Percentiles rank a stretch among this genome's conserved stretches.
phyloP scores from a whole-genome alignment of 164 flowering plant genomes.

The Annona squamosa region DNA sequence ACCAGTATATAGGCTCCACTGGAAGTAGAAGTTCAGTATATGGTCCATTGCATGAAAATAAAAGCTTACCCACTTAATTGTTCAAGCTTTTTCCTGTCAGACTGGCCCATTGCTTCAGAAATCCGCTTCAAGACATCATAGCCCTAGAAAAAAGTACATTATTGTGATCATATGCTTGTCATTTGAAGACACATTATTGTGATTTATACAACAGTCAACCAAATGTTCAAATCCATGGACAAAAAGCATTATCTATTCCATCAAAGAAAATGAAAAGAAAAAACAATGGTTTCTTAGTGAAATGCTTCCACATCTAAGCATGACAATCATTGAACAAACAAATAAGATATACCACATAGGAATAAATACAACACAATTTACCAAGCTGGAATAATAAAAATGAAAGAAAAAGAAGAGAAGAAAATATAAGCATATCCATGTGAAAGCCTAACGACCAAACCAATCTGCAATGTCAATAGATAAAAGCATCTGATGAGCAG shows the following conservation, averaged over 20 bases:
- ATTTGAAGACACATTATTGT: not conserved
- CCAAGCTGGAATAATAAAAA: not conserved
- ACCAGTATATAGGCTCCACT: no score
- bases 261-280: not conserved
- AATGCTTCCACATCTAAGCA: not conserved
- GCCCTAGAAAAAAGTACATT: conserved; percentile 38
- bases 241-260: not conserved
- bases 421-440: not conserved
- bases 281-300: not conserved
- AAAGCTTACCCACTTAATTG: conserved; percentile 70
- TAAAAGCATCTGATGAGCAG: not conserved
- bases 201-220: not conserved
- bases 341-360: not conserved
- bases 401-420: not conserved
- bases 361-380: not conserved
- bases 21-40: not conserved
- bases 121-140: conserved; percentile 76
- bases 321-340: not conserved
- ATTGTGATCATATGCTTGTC: not conserved
- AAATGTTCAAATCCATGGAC: not conserved
- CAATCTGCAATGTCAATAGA: not conserved
- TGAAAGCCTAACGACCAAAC: not conserved
- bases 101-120: conserved; percentile 59
- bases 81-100: conserved; percentile 52
- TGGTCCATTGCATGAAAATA: not conserved